A percentile compares a stretch with the other conserved stretches of the same genome.
These are phyloP conservation scores for Gymnopus androsaceus DNA, from an alignment of 1,284 basidiomycete genomes.

Conservation along the genomic window DNA sequence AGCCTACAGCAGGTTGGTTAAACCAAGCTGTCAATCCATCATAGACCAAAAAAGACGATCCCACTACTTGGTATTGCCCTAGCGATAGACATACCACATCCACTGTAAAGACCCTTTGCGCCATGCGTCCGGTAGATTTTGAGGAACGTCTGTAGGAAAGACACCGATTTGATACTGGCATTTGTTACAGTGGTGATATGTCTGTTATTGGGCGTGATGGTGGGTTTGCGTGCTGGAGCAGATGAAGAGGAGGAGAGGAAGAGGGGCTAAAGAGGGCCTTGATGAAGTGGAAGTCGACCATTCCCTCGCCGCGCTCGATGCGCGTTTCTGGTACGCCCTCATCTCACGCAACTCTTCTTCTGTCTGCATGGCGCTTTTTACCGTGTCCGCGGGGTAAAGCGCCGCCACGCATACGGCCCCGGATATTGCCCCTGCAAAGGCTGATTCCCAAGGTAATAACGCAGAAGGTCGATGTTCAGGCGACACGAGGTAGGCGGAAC, in stretches of 20 bases:
- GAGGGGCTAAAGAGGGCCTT: background rate
- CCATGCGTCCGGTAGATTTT: constrained; percentile 78
- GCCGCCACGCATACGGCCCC: constrained; percentile 52
- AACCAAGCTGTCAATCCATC: constrained; percentile 64
- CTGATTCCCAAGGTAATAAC: constrained; percentile 75
- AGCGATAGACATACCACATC: constrained; percentile 84
- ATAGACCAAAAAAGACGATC: constrained; percentile 82
- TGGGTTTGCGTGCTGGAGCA: background rate
- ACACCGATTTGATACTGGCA: constrained; percentile 23
- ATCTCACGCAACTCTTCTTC: constrained; percentile 68
- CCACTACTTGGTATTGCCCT: constrained; percentile 82
- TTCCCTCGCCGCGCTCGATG: constrained; percentile 18
- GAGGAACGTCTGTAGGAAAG: constrained; percentile 67
- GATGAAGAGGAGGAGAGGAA: too few relatives aligned
- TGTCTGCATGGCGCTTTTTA: constrained; percentile 90
- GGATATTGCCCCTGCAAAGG: constrained; percentile 80
- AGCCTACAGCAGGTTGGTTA: constrained; percentile 25
- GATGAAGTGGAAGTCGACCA: constrained; percentile 12
- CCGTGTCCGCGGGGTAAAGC: constrained; percentile 84
- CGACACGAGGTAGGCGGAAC: constrained; percentile 17
- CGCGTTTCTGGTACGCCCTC: constrained; percentile 20
- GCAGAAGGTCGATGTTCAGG: constrained; percentile 23
- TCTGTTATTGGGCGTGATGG: background rate
- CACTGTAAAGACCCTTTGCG: constrained; percentile 78
- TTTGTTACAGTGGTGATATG: constrained; percentile 3